Evolutionary conservation across 1,139 yeast genomes (phyloP).

Genomic region (Pichia kudriavzevii): DNA sequence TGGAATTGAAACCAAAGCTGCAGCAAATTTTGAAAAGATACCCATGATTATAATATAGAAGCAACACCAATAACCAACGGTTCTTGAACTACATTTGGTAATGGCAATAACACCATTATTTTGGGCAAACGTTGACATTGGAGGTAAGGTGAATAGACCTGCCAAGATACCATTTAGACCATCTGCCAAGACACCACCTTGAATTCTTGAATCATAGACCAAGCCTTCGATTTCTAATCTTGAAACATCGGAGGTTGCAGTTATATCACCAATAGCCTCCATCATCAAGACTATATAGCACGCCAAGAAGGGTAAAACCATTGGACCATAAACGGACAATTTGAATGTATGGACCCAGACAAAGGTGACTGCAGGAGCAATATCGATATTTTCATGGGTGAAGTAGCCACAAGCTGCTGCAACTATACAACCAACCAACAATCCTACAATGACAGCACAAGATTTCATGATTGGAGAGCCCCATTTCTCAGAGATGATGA

Average conservation of each 20-base stretch:
- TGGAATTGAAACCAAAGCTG: conserved; percentile 81
- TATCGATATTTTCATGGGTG: conserved; percentile 42
- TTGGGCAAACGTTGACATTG: conserved; percentile 86
- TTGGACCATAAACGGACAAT: conserved; percentile 70
- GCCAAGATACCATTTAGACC: conserved; percentile 65
- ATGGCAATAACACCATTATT: conserved; percentile 89
- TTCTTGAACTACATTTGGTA: conserved; percentile 82
- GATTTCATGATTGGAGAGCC: conserved; percentile 95
- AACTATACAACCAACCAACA: conserved; percentile 81
- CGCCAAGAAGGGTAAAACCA: conserved; percentile 75
- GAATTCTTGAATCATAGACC: conserved; percentile 72
- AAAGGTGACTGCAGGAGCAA: conserved; percentile 80
- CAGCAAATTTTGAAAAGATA: conserved; percentile 79
- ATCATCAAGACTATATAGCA: conserved; percentile 73
- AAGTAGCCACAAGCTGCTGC: conserved; percentile 90
- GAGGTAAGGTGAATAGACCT: conserved; percentile 69
- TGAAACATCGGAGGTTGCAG: conserved; percentile 88
- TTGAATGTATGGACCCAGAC: conserved; percentile 82
- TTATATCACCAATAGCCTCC: conserved; percentile 91
- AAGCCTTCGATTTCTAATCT: conserved; percentile 77
- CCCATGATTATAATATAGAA: conserved; percentile 81
- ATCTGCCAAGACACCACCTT: conserved; percentile 87
- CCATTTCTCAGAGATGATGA: conserved; percentile 70
- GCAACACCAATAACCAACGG: conserved; percentile 86
- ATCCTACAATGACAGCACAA: conserved; percentile 80